Base-by-base conservation (phyloP, 2,329 filamentous ascomycete species). In the Aspergillus fructus region DNA sequence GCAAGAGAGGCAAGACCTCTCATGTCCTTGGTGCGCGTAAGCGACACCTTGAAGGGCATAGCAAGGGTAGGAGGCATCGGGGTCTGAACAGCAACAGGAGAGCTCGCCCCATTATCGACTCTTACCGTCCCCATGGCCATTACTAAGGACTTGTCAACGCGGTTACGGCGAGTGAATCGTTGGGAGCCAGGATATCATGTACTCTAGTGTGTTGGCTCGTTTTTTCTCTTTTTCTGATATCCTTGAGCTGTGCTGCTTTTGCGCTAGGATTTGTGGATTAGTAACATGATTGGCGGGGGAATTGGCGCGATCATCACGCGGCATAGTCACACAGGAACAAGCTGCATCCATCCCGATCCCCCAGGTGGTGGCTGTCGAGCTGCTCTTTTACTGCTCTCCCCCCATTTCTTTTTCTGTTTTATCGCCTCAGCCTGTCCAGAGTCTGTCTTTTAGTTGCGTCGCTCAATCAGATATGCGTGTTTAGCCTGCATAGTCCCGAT, bases 101-200 rank as follows among this genome's bases (percentile, higher is more conserved):
- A 15, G 56, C 50, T 39, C 56, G 56, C 17, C 64, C 61, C 12
- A n/a, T 33, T 8, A 41, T 65, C 4, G 69, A 70, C 52, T 69
- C 65, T 23, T 70, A 71, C 49, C 68, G 69, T 24, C 62, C 61
- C 24, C 8, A 23, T 27, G 27, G 27, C 8, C 7, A 30, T n/a
- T 27, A 41, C 13, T 19, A 23, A 21, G 15, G 34, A 37, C n/a
- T 30, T 30, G 27, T 11, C 27, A 30, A 11, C 13, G 13, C 13
- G 34, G 34, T 37, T 37, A 37, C 34, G 6, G 34, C 34, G 12
- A 37, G 12, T 37, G 15, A 37, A n/a, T 37, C 15, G 15, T 37
- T 37, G 34, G 34, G 34, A 37, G 34, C 34, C 34, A 37, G 34
- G 34, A 37, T 37, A 13, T n/a, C 34, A 37, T n/a, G 4, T 37